phyloP scores from a whole-genome alignment of 352 stramenopile genomes.

The Phytophthora aleatoria region DNA sequence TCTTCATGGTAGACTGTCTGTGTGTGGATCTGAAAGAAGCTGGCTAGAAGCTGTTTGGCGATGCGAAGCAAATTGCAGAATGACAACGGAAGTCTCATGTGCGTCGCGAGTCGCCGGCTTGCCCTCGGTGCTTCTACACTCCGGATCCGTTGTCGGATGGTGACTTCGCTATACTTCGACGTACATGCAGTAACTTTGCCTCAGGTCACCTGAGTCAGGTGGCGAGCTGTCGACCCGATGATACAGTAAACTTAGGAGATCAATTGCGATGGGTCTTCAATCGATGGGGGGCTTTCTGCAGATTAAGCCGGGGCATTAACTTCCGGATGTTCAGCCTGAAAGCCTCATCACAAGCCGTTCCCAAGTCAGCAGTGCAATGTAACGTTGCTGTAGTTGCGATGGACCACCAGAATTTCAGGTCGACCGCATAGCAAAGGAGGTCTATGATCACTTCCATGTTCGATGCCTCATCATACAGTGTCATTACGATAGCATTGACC shows the following conservation, averaged over 20 bases:
- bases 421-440: no score
- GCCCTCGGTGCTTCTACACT: neutral
- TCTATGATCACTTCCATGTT: no score
- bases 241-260: neutral
- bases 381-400: no score
- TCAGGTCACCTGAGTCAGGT: neutral
- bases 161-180: conserved; percentile 1
- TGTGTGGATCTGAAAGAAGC: conserved; percentile 5
- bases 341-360: no score
- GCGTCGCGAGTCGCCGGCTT: neutral
- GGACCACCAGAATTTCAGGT: no score
- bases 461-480: no score
- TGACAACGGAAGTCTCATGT: conserved; percentile 5
- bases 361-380: no score
- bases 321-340: neutral
- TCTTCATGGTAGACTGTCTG: conserved; percentile 24
- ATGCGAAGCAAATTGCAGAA: conserved; percentile 33
- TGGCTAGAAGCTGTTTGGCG: conserved; percentile 16
- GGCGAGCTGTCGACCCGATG: no score
- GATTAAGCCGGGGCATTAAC: conserved; percentile 2
- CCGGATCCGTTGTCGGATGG: conserved; percentile 22
- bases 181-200: neutral
- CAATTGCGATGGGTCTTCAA: conserved; percentile 8
- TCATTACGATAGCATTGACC: no score
- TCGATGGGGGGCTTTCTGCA: neutral